phyloP scores from a whole-genome alignment of 2,329 filamentous ascomycete genomes.

The Paecilomyces variotii region DNA sequence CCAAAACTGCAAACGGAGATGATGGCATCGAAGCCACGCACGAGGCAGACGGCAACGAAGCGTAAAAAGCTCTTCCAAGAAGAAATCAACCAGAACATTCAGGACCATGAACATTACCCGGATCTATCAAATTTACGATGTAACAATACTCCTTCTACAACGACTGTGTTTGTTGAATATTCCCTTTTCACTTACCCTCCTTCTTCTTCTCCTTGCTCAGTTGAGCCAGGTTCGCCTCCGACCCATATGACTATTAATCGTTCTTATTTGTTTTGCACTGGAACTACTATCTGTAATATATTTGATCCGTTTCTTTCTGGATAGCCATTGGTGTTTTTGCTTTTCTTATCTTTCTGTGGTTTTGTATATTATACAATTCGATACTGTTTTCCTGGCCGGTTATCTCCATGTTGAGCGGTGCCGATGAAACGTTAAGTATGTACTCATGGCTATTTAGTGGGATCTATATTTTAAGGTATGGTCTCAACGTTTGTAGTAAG shows the following conservation, averaged over 20 bases:
- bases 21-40: background rate
- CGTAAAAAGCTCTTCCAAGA: background rate
- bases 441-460: too few species aligned
- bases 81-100: background rate
- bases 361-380: background rate
- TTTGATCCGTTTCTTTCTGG: background rate
- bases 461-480: too few species aligned
- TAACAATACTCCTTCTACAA: background rate
- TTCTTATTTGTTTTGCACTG: background rate
- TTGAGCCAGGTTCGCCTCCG: background rate
- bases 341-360: background rate
- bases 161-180: background rate
- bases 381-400: too few species aligned
- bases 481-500: too few species aligned
- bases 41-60: background rate
- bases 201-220: background rate
- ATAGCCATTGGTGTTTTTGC: background rate
- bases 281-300: background rate
- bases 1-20: background rate
- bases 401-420: too few species aligned
- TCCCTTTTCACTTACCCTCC: background rate
- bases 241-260: background rate
- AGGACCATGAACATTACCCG: background rate
- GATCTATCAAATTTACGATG: background rate
- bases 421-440: too few species aligned